Base-by-base conservation (phyloP, 768 basidiomycete species). In the Coprinellus aureogranulatus region DNA sequence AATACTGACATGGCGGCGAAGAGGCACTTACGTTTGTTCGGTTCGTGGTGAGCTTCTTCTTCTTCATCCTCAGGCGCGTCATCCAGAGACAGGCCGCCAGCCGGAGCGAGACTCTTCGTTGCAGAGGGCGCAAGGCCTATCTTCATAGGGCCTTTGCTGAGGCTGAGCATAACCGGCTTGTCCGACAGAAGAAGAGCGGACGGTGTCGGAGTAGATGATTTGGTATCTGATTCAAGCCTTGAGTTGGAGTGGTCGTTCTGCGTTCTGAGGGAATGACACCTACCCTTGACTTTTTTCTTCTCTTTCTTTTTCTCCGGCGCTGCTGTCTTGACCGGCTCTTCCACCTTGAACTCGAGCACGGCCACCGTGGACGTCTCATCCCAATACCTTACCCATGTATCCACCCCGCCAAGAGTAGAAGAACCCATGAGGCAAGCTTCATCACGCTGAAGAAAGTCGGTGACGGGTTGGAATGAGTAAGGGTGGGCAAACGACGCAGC, bases 401-500 rank as follows among this genome's bases (percentile, higher is more conserved):
- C 89, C 25, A 78, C 77, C 14, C 90, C 89, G 26, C 92, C 92
- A 6, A 92, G 76, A 58, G 77, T 81, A 25, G 77, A 62, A 1
- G 90, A 87, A 3, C 89, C 89, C 25, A 77, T 65, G 41, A 94
- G 74, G 61, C 87, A 89, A 12, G 88, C 83, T 59, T 92, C 92
- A 65, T 94, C 92, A 30, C 87, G 83, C 49, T 84, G 77, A 63
- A 89, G 80, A 62, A 86, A 80, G 62, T 93, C 89, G 22, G 86
- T 79, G 23, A 92, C 79, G 23, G 87, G 88, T 66, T 92, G 87
- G 71, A 96, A 97, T 25, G 94, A 92, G 65, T 91, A 87, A 1
- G 90, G 86, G 72, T 94, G 91, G 45, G 93, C 93, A 70, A 97
- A 98, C 14, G 95, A 96, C 8, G 89, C 87, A 10, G 94, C 94